phyloP scores from a whole-genome alignment of 1,284 basidiomycete species.

The Malassezia caprae region DNA sequence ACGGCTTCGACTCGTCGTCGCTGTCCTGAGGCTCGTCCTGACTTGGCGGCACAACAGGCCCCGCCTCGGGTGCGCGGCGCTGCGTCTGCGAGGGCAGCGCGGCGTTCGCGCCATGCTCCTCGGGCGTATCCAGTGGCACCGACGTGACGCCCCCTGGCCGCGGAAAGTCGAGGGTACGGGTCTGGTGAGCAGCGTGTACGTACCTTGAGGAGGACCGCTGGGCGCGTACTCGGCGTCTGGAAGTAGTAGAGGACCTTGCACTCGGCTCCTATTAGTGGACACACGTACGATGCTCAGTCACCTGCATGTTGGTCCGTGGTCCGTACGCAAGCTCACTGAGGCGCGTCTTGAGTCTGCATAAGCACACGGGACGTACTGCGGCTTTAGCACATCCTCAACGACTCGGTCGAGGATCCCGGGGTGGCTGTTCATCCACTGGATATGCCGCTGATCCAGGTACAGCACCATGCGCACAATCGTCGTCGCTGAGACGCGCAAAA shows the following conservation, averaged over 20 bases:
- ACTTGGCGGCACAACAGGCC: background rate
- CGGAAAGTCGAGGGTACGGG: slow-evolving; percentile 8
- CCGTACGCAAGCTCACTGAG: background rate
- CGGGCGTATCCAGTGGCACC: background rate
- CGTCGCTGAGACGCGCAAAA: slow-evolving; percentile 47
- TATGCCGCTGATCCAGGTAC: slow-evolving; percentile 49
- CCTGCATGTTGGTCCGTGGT: slow-evolving; percentile 28
- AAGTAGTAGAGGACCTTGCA: slow-evolving; percentile 50
- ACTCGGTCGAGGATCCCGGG: slow-evolving; percentile 18
- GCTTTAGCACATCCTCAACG: slow-evolving; percentile 7
- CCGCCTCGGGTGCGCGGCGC: background rate
- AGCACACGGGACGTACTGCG: background rate
- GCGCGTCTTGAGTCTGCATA: slow-evolving; percentile 11
- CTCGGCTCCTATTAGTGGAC: slow-evolving; percentile 11
- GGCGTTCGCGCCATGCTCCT: background rate
- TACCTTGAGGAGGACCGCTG: slow-evolving; percentile 49
- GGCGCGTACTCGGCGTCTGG: slow-evolving; percentile 39
- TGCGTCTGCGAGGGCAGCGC: background rate
- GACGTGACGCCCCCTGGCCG: background rate
- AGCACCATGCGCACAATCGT: slow-evolving; percentile 48
- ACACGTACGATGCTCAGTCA: background rate
- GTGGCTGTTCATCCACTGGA: slow-evolving; percentile 49
- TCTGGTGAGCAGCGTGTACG: slow-evolving; percentile 5
- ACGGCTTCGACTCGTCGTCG: background rate
- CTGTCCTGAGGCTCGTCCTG: background rate